Base-by-base conservation (phyloP, 2,329 filamentous ascomycete genomes). In the Sordariomycetes sp. region DNA sequence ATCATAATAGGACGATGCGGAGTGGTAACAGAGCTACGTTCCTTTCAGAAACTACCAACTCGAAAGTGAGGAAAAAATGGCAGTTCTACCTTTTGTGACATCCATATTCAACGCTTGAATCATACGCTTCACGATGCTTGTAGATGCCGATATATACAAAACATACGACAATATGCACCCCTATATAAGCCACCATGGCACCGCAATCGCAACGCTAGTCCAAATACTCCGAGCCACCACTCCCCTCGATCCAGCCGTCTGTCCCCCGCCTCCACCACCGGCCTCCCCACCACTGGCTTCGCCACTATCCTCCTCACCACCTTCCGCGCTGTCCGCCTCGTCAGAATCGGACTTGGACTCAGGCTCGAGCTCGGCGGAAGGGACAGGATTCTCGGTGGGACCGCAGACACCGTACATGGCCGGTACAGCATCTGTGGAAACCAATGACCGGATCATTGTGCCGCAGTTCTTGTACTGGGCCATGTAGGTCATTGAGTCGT, bases 391-490 rank as follows among this genome's bases (percentile, higher is more conserved):
- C 42, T 56, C 54, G 25, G 39, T 51, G 42, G 51, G 42, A 13
- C 53, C 48, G 54, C 60, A 61, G 28, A 52, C 13, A 52, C 60
- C 60, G 15, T 56, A 59, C 52, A 61, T 45, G 15, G 51, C 45
- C 22, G 59, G 50, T 2, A 60, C 54, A 15, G 54, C 53, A n/a
- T 55, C 58, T 20, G 54, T 42, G 56, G 57, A 52, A 50, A 17
- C 48, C n/a, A 61, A 52, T 20, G 55, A 36, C 24, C 56, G 34
- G 51, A 64, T 54, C 8, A 58, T 57, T 13, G 63, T 56, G 60
- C 75, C 76, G 64, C 77, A 80, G 68, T 79, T 78, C 35, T 65
- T 61, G 59, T 79, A 79, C 58, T 75, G 76, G 1, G 76, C 72
- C 60, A 81, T 66, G 68, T 76, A 77, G 34, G 78, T 69, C 24